phyloP scores from a whole-genome alignment of 306 rosid species.

The Rubus idaeus region DNA sequence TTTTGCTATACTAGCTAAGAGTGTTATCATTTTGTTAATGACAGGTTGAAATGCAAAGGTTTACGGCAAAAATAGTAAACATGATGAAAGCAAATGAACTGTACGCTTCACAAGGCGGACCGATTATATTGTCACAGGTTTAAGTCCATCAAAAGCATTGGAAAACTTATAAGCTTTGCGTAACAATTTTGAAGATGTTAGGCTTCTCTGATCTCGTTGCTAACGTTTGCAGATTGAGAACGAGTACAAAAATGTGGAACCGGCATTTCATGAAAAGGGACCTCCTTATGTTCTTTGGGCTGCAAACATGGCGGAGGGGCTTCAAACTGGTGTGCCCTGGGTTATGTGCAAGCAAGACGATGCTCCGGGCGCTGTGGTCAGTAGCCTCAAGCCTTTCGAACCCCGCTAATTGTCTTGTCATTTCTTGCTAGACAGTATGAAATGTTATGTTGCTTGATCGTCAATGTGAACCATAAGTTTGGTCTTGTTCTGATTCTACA shows the following conservation, averaged over 20 bases:
- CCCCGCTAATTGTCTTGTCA: neutral
- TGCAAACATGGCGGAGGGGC: constrained; percentile 74
- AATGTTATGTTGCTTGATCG: neutral
- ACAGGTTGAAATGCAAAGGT: constrained; percentile 72
- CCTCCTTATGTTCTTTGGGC: constrained; percentile 76
- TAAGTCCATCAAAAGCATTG: neutral
- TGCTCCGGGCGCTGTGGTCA: constrained; percentile 88
- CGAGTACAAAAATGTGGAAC: constrained; percentile 60
- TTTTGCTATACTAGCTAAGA: neutral
- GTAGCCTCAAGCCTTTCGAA: constrained; percentile 16
- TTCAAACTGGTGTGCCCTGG: constrained; percentile 91
- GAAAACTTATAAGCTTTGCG: neutral
- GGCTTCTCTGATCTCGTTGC: neutral
- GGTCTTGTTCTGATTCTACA: constrained; percentile 17
- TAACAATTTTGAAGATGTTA: neutral
- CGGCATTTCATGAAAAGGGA: constrained; percentile 58
- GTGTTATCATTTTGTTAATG: constrained; percentile 22
- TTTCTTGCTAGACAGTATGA: neutral
- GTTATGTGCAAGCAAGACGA: constrained; percentile 85
- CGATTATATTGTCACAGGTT: constrained; percentile 89
- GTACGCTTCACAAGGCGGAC: constrained; percentile 93
- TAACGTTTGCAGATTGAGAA: constrained; percentile 65
- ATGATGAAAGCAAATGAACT: constrained; percentile 70
- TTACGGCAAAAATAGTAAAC: constrained; percentile 61
- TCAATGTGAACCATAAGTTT: neutral